phyloP scores from a whole-genome alignment of 2,329 filamentous ascomycete genomes.

The Ceratocystis variospora region DNA sequence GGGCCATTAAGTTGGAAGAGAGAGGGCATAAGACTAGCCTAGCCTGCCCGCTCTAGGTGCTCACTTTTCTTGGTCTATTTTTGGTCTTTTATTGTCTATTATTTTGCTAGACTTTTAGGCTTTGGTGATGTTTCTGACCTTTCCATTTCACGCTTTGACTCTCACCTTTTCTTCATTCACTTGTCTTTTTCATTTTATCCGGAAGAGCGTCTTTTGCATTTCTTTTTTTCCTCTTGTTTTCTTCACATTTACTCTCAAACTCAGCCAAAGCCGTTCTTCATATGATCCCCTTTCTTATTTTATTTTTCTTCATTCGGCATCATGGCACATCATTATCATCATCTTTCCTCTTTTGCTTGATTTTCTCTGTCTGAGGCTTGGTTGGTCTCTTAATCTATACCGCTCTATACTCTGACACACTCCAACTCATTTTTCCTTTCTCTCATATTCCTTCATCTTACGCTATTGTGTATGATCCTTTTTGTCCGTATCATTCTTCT shows the following conservation, averaged over 20 bases:
- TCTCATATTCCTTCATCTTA: background rate
- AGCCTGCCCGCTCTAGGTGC: background rate
- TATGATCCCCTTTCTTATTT: background rate
- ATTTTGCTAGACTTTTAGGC: background rate
- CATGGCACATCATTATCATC: too few species aligned
- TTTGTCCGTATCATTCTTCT: background rate
- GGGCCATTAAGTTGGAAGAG: slow-evolving; percentile 22
- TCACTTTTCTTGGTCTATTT: background rate
- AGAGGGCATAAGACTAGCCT: background rate
- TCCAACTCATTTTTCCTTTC: background rate
- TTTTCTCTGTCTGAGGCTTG: background rate
- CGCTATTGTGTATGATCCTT: background rate
- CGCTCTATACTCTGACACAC: background rate
- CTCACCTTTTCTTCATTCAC: too few species aligned
- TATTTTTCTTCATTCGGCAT: slow-evolving; percentile 1
- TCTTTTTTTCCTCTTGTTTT: background rate
- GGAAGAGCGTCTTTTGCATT: background rate
- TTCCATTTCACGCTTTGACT: too few species aligned
- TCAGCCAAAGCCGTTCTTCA: background rate
- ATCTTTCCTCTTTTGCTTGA: background rate
- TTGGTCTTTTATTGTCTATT: background rate
- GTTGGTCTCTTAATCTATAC: background rate
- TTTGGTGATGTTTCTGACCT: too few species aligned
- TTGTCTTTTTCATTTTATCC: too few species aligned
- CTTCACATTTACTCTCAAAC: background rate